A percentile compares a stretch with the other conserved stretches of the same genome.
Conservation (phyloP, 2,329 filamentous ascomycete species). For the Beauveria asiatica region DNA sequence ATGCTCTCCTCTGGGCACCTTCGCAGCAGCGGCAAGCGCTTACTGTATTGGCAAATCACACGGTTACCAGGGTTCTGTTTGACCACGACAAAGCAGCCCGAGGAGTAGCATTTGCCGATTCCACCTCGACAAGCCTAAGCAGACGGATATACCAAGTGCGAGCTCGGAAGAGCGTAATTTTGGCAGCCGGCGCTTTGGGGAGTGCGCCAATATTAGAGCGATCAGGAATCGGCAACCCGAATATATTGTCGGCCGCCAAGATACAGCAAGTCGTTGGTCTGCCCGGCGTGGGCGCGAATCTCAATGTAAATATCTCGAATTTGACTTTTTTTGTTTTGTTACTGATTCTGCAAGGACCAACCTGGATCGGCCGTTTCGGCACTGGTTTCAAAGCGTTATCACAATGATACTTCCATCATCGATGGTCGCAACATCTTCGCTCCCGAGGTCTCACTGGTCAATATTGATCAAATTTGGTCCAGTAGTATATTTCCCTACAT, state of each 20-base stretch:
- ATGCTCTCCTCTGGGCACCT: slow-evolving; percentile 25
- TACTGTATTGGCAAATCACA: slow-evolving; percentile 15
- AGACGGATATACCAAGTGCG: slow-evolving; percentile 26
- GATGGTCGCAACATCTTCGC: slow-evolving; percentile 15
- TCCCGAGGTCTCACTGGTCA: slow-evolving; percentile 17
- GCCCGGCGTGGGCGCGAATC: slow-evolving; percentile 41
- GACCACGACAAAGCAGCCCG: slow-evolving; percentile 6
- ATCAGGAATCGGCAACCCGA: slow-evolving; percentile 42
- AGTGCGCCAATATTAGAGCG: slow-evolving; percentile 38
- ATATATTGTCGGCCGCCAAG: slow-evolving; percentile 36
- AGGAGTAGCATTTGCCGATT: slow-evolving; percentile 10
- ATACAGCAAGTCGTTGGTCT: slow-evolving; percentile 41
- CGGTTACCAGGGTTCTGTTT: slow-evolving; percentile 28
- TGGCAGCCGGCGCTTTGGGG: slow-evolving; percentile 14
- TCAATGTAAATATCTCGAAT: slow-evolving; percentile 11
- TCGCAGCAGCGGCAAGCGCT: slow-evolving; percentile 24
- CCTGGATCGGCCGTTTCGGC: slow-evolving; percentile 15
- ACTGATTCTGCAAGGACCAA: slow-evolving; percentile 13
- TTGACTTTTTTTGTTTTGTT: rapidly evolving
- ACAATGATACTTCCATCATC: slow-evolving; percentile 17
- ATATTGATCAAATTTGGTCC: slow-evolving; percentile 16
- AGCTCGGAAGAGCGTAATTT: slow-evolving; percentile 12
- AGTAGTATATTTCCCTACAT: not conserved
- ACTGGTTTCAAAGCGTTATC: slow-evolving; percentile 13
- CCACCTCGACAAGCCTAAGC: slow-evolving; percentile 33